A percentile compares a stretch with the other conserved stretches of the same genome.
Evolutionary conservation across 2,329 filamentous ascomycete genomes (phyloP).

Genomic region (Penicillium sp.): DNA sequence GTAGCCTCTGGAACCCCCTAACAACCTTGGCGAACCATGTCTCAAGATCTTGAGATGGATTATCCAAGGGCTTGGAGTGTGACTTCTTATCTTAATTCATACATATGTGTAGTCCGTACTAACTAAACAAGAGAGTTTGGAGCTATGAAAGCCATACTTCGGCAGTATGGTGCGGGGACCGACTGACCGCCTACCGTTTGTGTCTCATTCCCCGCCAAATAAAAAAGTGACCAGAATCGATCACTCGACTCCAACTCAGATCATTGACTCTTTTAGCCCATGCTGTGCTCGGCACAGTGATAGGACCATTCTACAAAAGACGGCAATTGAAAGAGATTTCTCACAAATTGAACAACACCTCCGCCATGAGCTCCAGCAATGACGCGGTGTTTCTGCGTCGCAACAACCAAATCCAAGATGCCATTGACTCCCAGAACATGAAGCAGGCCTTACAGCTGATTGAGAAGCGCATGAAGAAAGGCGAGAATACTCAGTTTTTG

Average conservation of each 20-base stretch:
- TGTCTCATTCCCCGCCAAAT: slow-evolving; percentile 20
- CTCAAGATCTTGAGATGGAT: no score
- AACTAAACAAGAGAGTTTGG: no score
- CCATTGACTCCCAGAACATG: slow-evolving; percentile 47
- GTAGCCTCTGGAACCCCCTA: no score
- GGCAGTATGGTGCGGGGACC: slow-evolving; percentile 9
- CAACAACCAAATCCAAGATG: slow-evolving; percentile 51
- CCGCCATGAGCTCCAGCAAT: slow-evolving; percentile 34
- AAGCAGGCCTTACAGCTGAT: slow-evolving; percentile 51
- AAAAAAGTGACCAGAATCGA: slow-evolving; percentile 8
- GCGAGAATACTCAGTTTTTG: slow-evolving; percentile 44
- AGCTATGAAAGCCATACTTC: not conserved
- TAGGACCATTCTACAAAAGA: not conserved
- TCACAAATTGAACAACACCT: not conserved
- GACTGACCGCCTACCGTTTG: slow-evolving; percentile 17
- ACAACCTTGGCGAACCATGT: no score
- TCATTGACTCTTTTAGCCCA: slow-evolving; percentile 8
- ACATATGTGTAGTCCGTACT: no score
- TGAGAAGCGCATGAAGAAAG: slow-evolving; percentile 56
- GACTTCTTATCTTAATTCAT: no score
- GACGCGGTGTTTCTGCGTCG: slow-evolving; percentile 44
- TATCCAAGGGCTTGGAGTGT: no score
- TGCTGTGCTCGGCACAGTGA: slow-evolving; percentile 30
- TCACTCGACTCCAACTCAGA: not conserved
- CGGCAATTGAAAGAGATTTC: not conserved